Conservation (phyloP, 1,139 yeast genomes). For the Pichia sp. region DNA sequence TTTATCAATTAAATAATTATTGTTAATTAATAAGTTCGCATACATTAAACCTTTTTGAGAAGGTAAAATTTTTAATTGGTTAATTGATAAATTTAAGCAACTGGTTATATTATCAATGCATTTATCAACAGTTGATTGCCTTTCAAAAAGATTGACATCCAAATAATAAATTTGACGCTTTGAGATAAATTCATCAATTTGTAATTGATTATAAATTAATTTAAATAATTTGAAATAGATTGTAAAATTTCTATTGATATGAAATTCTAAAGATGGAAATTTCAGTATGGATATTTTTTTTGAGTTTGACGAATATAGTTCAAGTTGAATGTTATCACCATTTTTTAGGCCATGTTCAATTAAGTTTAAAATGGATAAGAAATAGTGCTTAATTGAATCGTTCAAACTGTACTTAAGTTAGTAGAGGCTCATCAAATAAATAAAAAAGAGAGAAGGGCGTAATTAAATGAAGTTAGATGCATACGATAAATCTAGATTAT, state of each 20-base stretch:
- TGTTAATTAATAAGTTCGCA: slow-evolving; percentile 28
- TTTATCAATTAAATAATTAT: neutral
- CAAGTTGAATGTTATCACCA: slow-evolving; percentile 9
- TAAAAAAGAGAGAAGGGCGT: too few species aligned
- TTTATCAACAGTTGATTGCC: slow-evolving; percentile 42
- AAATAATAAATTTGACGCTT: slow-evolving; percentile 61
- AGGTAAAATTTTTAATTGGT: slow-evolving; percentile 39
- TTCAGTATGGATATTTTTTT: neutral
- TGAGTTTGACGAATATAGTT: neutral
- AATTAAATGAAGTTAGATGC: too few species aligned
- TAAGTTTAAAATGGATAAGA: neutral
- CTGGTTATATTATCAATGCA: slow-evolving; percentile 34
- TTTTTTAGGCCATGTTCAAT: slow-evolving; percentile 12
- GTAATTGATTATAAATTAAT: slow-evolving; percentile 20
- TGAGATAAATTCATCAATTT: slow-evolving; percentile 34
- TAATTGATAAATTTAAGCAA: slow-evolving; percentile 29
- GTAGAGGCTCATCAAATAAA: too few species aligned
- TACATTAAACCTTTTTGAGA: slow-evolving; percentile 59
- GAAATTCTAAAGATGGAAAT: slow-evolving; percentile 20
- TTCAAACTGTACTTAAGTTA: too few species aligned
- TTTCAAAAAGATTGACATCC: slow-evolving; percentile 50
- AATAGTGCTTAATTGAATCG: neutral
- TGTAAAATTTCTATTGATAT: slow-evolving; percentile 19
- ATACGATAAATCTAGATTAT: too few species aligned
- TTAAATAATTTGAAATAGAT: slow-evolving; percentile 23